Conservation (phyloP, 176 grass and related monocot genomes). For the Rhynchospora tenuis region DNA sequence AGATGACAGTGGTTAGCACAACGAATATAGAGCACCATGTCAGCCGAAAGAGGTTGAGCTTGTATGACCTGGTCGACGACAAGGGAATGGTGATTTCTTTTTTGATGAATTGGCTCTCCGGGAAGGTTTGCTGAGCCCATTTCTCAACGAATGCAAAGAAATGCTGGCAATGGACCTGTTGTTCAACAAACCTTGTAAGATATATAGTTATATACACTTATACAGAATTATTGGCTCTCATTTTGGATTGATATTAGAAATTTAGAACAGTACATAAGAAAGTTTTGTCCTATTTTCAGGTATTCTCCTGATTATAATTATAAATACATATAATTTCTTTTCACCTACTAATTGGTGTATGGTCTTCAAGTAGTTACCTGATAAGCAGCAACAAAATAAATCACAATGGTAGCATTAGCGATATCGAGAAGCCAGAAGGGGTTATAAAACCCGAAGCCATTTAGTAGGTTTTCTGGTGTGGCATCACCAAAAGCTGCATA, state of each 20-base stretch:
- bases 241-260: not conserved
- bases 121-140: conserved; percentile 61
- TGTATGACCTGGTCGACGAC: conserved; percentile 24
- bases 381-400: conserved; percentile 48
- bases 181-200: not conserved
- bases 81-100: conserved; percentile 47
- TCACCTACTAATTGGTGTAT: not conserved
- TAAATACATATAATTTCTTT: no score
- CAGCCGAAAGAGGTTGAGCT: conserved; percentile 50
- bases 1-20: conserved; percentile 64
- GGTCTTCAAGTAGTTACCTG: conserved; percentile 19
- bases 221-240: not conserved
- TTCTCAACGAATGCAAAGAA: conserved; percentile 90
- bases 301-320: not conserved
- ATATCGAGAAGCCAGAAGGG: conserved; percentile 50
- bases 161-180: conserved; percentile 72
- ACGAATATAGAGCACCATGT: conserved; percentile 80
- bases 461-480: conserved; percentile 44
- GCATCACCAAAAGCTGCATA: conserved; percentile 44
- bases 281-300: not conserved
- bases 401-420: conserved; percentile 39
- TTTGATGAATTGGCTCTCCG: conserved; percentile 38
- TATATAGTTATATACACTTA: no score
- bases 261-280: not conserved
- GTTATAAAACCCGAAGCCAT: conserved; percentile 48